phyloP scores from a whole-genome alignment of 192 early-diverging fungal genomes.

The Umbelopsis sp. region DNA sequence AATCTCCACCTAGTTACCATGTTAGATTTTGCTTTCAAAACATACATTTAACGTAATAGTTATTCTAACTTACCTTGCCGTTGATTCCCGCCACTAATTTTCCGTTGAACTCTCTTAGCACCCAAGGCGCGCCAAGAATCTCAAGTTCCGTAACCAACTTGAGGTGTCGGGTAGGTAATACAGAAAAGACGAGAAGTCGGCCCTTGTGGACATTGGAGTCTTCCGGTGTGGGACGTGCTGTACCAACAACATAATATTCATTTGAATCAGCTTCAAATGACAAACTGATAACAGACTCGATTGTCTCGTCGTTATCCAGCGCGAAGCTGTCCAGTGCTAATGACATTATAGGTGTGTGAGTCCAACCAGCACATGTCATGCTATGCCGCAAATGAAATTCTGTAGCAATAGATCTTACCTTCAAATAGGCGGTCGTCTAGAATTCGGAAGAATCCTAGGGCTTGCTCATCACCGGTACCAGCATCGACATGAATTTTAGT shows the following conservation, averaged over 20 bases:
- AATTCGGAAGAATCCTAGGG: constrained; percentile 57
- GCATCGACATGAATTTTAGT: constrained; percentile 35
- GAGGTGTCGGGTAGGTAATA: constrained; percentile 48
- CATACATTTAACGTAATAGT: background rate
- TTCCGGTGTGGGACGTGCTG: constrained; percentile 60
- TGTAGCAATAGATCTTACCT: constrained; percentile 42
- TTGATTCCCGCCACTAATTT: constrained; percentile 72
- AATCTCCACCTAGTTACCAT: constrained; percentile 24
- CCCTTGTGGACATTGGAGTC: constrained; percentile 63
- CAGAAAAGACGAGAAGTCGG: constrained; percentile 68
- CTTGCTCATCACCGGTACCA: constrained; percentile 38
- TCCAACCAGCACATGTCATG: background rate
- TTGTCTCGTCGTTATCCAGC: constrained; percentile 41
- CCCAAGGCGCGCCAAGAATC: constrained; percentile 70
- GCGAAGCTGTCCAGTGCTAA: constrained; percentile 46
- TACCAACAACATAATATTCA: constrained; percentile 77
- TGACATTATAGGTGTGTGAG: background rate
- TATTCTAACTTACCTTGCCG: constrained; percentile 45
- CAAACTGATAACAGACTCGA: constrained; percentile 47
- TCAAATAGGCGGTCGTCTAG: constrained; percentile 77
- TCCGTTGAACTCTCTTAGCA: constrained; percentile 57
- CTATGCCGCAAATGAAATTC: background rate
- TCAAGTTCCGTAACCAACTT: constrained; percentile 47
- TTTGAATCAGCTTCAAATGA: constrained; percentile 40
- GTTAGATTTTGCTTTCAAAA: background rate